Conservation (phyloP, 2,329 filamentous ascomycete species). For the Neoascochyta sp. region DNA sequence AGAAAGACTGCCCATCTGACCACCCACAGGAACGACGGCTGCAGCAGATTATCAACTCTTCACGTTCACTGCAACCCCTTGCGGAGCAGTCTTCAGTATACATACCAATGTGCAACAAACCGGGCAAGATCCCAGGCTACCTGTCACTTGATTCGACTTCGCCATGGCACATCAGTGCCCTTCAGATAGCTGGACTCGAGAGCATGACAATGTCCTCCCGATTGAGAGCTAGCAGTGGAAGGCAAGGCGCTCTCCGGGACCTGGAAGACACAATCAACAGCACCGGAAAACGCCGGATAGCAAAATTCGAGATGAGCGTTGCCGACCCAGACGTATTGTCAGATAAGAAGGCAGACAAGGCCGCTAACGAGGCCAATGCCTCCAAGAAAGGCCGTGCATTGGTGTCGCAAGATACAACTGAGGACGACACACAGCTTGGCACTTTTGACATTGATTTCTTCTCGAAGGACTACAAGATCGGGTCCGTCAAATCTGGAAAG, state of each 20-base stretch:
- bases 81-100: constrained; percentile 71
- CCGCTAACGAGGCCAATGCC: constrained; percentile 19
- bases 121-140: constrained; percentile 54
- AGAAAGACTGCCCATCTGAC: constrained; percentile 11
- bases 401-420: constrained; percentile 14
- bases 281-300: constrained; percentile 75
- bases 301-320: constrained; percentile 67
- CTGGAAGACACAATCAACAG: constrained; percentile 66
- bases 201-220: constrained; percentile 73
- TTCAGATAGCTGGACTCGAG: constrained; percentile 74
- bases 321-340: constrained; percentile 37
- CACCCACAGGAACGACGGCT: constrained; percentile 55
- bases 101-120: constrained; percentile 65
- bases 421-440: constrained; percentile 15
- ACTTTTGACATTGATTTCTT: constrained; percentile 36
- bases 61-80: constrained; percentile 66
- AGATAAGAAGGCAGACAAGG: constrained; percentile 16
- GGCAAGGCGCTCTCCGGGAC: constrained; percentile 56
- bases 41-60: constrained; percentile 67
- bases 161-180: constrained; percentile 74
- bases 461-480: constrained; percentile 28
- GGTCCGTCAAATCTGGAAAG: constrained; percentile 12
- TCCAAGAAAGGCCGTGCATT: constrained; percentile 27
- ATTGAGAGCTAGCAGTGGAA: constrained; percentile 47
- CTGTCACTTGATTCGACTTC: constrained; percentile 61